These are phyloP conservation scores for Capronia epimyces DNA, from an alignment of 2,329 filamentous ascomycete species.

Conservation along the genomic window DNA sequence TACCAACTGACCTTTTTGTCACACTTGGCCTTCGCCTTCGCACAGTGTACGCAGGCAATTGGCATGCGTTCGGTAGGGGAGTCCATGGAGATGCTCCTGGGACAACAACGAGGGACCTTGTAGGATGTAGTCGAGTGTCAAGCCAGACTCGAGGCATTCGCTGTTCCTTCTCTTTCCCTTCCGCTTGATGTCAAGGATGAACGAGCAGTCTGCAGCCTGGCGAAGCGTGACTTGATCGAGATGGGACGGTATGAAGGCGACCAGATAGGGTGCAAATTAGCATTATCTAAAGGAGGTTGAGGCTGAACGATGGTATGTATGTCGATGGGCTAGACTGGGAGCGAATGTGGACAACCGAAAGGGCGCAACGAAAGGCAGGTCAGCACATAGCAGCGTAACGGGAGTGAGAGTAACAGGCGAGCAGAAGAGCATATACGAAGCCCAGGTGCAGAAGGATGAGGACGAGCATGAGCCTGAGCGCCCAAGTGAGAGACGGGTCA, in stretches of 20 bases:
- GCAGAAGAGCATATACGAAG: slow-evolving; percentile 19
- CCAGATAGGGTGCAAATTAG: slow-evolving; percentile 16
- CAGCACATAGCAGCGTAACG: not conserved
- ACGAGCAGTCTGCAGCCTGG: slow-evolving; percentile 4
- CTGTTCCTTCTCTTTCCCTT: slow-evolving; percentile 1
- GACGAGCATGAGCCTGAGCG: not conserved
- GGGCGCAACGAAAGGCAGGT: slow-evolving; percentile 19
- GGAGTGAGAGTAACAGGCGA: slow-evolving; percentile 17
- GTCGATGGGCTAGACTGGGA: slow-evolving; percentile 3
- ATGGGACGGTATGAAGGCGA: slow-evolving; percentile 11
- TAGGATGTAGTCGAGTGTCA: not conserved
- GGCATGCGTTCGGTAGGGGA: slow-evolving; percentile 29
- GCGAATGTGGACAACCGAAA: slow-evolving; percentile 19
- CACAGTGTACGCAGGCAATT: slow-evolving; percentile 30
- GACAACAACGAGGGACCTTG: slow-evolving; percentile 1
- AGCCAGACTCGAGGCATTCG: slow-evolving; percentile 1
- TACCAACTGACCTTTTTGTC: slow-evolving; percentile 31
- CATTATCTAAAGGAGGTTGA: slow-evolving; percentile 21
- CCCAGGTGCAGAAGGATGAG: slow-evolving; percentile 1
- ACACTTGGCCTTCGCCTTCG: slow-evolving; percentile 31
- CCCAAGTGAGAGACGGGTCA: not conserved
- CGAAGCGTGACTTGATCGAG: slow-evolving; percentile 1
- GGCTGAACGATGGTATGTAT: slow-evolving; percentile 10
- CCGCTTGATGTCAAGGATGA: not conserved
- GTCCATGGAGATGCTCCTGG: slow-evolving; percentile 18